Base-by-base conservation (phyloP, 805 yeast species). In the Saturnispora besseyi region DNA sequence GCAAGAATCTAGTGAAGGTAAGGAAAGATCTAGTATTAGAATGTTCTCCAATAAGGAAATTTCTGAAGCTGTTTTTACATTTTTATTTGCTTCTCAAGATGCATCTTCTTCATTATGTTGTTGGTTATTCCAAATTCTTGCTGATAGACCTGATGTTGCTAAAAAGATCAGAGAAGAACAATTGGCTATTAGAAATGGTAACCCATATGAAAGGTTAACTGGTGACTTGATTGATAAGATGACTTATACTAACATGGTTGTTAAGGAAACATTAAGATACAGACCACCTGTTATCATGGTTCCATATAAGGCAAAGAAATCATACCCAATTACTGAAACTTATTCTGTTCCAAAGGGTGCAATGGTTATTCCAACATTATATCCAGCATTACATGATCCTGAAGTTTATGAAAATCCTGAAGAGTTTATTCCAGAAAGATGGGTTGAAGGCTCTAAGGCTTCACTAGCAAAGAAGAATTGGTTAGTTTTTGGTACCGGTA, bases 271-370 rank as follows among this genome's bases (percentile, higher is more conserved):
- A 49, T 78, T 93, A 59, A 83, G 99, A 66, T 86, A 85, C 73
- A 83, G 98, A 70, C 99, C 99, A 28, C 99, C 99, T 3, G 99
- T 93, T 54, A 63, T 90, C 51, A 93, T 93, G 99, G 98, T 93
- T 53, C 99, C 99, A 47, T 93, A 93, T 65, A 88, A 87, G 53
- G 96, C 78, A 48, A 93, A 93, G 75, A 76, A 88, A 66, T 71
- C 77, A 12, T 93, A 86, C 76, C 95, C 95, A 40, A 81, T 93
- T 48, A 77, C 87, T 37, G 83, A 84, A 13, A 77, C 74, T 51
- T 93, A 93, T 71, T 81, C 91, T 28, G 96, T 89, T 46, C 99
- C 99, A 65, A 90, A 89, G 71, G 98, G 98, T 43, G 76, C 97
- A 28, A 93, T 93, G 99, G 76, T 93, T 58, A 88, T 93, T 59